These are phyloP conservation scores for Ogataea ramenticola DNA, from an alignment of 805 yeast species.

Conservation along the genomic window DNA sequence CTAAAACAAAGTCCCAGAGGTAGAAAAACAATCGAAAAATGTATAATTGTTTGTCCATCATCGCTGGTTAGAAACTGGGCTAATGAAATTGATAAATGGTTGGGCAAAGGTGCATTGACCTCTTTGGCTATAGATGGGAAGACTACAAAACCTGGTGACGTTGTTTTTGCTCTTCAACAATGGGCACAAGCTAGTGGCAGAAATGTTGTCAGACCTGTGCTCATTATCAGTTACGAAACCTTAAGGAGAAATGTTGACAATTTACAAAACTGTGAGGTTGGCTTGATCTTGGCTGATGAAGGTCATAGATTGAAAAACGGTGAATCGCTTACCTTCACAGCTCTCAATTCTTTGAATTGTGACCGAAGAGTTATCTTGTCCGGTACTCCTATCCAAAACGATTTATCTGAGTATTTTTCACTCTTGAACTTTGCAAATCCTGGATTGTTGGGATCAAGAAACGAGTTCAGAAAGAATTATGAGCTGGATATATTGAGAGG, in stretches of 20 bases:
- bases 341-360: conserved; percentile 77
- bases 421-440: conserved; percentile 90
- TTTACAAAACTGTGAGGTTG: conserved; percentile 71
- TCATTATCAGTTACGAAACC: conserved; percentile 92
- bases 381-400: conserved; percentile 74
- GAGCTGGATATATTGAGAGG: conserved; percentile 77
- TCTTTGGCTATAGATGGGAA: conserved; percentile 94
- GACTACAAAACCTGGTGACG: conserved; percentile 60
- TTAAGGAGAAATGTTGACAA: conserved; percentile 77
- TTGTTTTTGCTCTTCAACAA: conserved; percentile 57
- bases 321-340: conserved; percentile 85
- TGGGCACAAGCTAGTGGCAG: conserved; percentile 91
- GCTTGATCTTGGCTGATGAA: conserved; percentile 79
- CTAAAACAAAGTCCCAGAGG: conserved; percentile 85
- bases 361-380: conserved; percentile 85
- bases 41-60: conserved; percentile 92
- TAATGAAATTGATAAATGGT: conserved; percentile 89
- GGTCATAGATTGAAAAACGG: conserved; percentile 84
- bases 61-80: conserved; percentile 96
- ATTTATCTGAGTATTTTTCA: conserved; percentile 88
- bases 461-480: conserved; percentile 77
- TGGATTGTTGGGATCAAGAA: conserved; percentile 77
- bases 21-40: conserved; percentile 75
- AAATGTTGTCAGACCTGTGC: conserved; percentile 83
- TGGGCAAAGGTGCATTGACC: conserved; percentile 83